phyloP scores from a whole-genome alignment of 257 asterid species.

The Mentha longifolia region DNA sequence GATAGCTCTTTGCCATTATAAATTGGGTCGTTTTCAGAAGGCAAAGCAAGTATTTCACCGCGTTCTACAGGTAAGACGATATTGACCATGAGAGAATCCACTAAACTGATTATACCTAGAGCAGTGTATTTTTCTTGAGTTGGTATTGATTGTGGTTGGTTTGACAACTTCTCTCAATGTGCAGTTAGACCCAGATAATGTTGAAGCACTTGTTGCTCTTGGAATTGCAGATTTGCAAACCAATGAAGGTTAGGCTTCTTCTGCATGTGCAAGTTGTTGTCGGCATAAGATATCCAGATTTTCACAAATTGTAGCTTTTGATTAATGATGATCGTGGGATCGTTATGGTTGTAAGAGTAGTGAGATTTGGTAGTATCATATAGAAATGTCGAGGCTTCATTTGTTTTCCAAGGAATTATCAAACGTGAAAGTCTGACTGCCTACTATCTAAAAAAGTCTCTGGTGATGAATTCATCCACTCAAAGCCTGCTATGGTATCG shows the following conservation, averaged over 20 bases:
- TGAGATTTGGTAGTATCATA: not conserved
- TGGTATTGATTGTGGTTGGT: slow-evolving; percentile 25
- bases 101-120: slow-evolving; percentile 25
- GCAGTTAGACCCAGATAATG: slow-evolving; percentile 92
- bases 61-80: slow-evolving; percentile 78
- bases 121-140: slow-evolving; percentile 6
- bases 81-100: slow-evolving; percentile 22
- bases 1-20: slow-evolving; percentile 91
- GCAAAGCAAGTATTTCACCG: slow-evolving; percentile 95
- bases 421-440: not conserved
- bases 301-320: not conserved
- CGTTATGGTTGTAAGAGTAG: not conserved
- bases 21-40: slow-evolving; percentile 81
- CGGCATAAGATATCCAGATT: slow-evolving; percentile 8
- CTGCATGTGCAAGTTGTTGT: slow-evolving; percentile 7
- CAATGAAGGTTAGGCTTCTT: slow-evolving; percentile 64
- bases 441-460: slow-evolving; percentile 6
- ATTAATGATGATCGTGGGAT: slow-evolving; percentile 22
- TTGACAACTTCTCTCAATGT: slow-evolving; percentile 37
- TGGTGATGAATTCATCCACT: not conserved
- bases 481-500: slow-evolving; percentile 4
- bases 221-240: slow-evolving; percentile 94
- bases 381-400: slow-evolving; percentile 16
- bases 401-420: not conserved
- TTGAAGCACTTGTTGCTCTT: slow-evolving; percentile 96